Evolutionary conservation across 2,329 filamentous ascomycete species (phyloP).

Genomic region (Chaetomium sp.): DNA sequence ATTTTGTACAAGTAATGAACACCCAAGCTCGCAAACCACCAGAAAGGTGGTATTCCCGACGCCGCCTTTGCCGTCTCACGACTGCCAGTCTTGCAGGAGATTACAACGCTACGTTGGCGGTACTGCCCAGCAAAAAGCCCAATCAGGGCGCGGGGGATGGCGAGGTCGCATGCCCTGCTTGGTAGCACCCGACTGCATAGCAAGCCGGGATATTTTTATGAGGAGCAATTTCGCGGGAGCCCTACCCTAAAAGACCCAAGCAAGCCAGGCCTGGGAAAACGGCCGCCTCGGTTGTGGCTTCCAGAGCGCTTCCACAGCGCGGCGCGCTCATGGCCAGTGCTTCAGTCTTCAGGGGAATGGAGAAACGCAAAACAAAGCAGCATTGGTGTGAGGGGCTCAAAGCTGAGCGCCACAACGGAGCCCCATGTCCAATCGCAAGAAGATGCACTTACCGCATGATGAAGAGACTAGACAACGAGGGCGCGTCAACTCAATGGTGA

Average conservation of each 20-base stretch:
- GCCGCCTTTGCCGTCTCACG: conserved; percentile 30
- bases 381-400: conserved; percentile 10
- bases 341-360: conserved; percentile 16
- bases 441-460: background rate
- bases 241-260: conserved; percentile 11
- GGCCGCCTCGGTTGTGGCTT: conserved; percentile 25
- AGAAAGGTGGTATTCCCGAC: conserved; percentile 5
- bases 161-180: conserved; percentile 17
- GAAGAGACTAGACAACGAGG: background rate
- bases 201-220: conserved; percentile 28
- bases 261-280: conserved; percentile 23
- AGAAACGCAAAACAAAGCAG: conserved; percentile 17
- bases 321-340: conserved; percentile 32
- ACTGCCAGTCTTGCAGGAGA: conserved; percentile 20
- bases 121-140: conserved; percentile 12
- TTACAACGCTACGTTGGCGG: conserved; percentile 27
- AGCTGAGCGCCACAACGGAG: conserved; percentile 21
- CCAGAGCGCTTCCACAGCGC: conserved; percentile 30
- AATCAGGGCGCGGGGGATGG: conserved; percentile 15
- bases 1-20: background rate
- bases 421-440: conserved; percentile 17
- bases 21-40: background rate
- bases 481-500: conserved; percentile 10
- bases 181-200: conserved; percentile 20
- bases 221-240: conserved; percentile 23